Evolutionary conservation across 768 basidiomycete species (phyloP).

Genomic region (Hemileccinum rubropunctum): DNA sequence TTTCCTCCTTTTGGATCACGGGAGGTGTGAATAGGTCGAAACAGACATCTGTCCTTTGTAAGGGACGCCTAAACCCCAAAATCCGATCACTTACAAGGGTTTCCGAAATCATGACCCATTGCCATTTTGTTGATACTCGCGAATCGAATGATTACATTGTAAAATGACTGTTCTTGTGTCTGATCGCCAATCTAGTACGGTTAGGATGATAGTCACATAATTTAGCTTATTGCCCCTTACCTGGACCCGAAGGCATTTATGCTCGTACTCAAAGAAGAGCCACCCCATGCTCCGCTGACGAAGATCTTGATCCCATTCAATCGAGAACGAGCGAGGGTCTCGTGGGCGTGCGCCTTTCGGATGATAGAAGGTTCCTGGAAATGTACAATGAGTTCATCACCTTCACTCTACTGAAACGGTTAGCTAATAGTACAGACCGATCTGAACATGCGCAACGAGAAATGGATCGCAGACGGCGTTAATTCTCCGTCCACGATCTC

Average conservation of each 20-base stretch:
- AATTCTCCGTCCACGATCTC: conserved; percentile 45
- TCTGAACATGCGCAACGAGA: conserved; percentile 62
- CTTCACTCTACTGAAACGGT: neutral
- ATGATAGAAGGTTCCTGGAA: conserved; percentile 29
- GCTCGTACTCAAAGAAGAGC: conserved; percentile 63
- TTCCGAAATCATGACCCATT: conserved; percentile 55
- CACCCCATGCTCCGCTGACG: conserved; percentile 45
- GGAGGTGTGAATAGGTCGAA: conserved; percentile 70
- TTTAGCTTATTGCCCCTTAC: conserved; percentile 34
- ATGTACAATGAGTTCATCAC: neutral
- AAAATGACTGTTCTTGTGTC: conserved; percentile 47
- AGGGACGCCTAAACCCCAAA: conserved; percentile 4
- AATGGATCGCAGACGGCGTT: conserved; percentile 44
- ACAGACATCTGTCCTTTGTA: conserved; percentile 49
- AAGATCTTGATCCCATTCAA: conserved; percentile 65
- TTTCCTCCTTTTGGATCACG: conserved; percentile 55
- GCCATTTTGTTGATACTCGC: conserved; percentile 58
- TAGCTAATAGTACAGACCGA: conserved; percentile 47
- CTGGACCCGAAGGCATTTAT: conserved; percentile 61
- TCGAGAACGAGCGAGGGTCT: conserved; percentile 54
- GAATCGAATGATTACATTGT: conserved; percentile 54
- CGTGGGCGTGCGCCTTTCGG: conserved; percentile 23
- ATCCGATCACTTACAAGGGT: conserved; percentile 51
- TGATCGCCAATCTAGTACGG: conserved; percentile 55
- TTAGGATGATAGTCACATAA: neutral